These are phyloP conservation scores for Salvia hispanica DNA, from an alignment of 257 asterid genomes.

Conservation along the genomic window DNA sequence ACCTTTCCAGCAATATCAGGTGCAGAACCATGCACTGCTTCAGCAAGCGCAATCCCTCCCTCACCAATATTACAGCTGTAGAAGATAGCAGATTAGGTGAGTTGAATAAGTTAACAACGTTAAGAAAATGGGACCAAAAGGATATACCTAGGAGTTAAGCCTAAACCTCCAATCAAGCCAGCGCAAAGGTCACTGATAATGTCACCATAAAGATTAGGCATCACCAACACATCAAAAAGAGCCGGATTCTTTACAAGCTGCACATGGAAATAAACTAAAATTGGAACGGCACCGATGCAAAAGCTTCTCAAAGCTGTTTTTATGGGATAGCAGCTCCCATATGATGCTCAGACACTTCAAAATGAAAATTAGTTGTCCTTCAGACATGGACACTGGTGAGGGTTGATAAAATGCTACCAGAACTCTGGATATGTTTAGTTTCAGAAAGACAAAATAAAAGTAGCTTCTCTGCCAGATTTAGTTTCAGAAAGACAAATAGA, in stretches of 20 bases:
- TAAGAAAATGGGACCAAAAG: conserved; percentile 3
- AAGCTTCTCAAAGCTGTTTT: conserved; percentile 17
- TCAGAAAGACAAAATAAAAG: too few species aligned
- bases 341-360: not conserved
- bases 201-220: conserved; percentile 64
- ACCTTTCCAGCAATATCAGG: conserved; percentile 99
- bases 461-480: too few species aligned
- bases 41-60: conserved; percentile 98
- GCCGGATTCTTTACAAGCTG: conserved; percentile 95
- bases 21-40: conserved; percentile 99
- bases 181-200: conserved; percentile 82
- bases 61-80: conserved; percentile 89
- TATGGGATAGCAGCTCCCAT: not conserved
- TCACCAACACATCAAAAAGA: conserved; percentile 81
- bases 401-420: too few species aligned
- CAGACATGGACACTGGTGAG: too few species aligned
- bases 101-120: conserved; percentile 7
- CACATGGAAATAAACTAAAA: conserved; percentile 10
- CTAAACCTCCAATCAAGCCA: conserved; percentile 94
- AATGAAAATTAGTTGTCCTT: not conserved
- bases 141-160: conserved; percentile 87
- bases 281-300: not conserved
- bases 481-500: too few species aligned
- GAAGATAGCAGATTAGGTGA: conserved; percentile 14
- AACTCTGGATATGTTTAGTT: too few species aligned